A percentile compares a stretch with the other conserved stretches of the same genome.
Conservation (phyloP, 129 eudicot species). For the Chrysanthemum lavandulifolium region DNA sequence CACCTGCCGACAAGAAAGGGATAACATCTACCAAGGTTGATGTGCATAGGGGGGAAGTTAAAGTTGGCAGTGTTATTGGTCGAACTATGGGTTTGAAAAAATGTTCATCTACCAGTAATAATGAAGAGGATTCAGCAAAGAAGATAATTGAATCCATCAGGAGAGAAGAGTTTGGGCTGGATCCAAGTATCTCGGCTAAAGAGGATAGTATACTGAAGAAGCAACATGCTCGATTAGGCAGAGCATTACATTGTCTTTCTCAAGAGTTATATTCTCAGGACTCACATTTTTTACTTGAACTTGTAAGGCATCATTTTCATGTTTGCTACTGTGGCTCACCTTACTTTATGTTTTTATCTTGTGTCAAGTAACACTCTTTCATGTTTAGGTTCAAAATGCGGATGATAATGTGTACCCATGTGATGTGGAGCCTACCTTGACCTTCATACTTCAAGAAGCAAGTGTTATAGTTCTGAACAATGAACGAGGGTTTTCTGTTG, state of each 20-base stretch:
- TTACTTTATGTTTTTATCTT: slow-evolving; percentile 5
- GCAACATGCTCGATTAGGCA: slow-evolving; percentile 93
- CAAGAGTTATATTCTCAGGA: slow-evolving; percentile 92
- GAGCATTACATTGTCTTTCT: slow-evolving; percentile 94
- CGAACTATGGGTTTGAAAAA: slow-evolving; percentile 11
- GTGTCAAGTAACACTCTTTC: background rate
- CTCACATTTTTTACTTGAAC: slow-evolving; percentile 93
- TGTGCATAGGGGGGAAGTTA: slow-evolving; percentile 20
- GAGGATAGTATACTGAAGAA: slow-evolving; percentile 71
- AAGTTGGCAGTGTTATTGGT: slow-evolving; percentile 19
- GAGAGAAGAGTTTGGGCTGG: slow-evolving; percentile 90
- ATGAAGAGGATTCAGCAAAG: slow-evolving; percentile 36
- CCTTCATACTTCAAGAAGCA: slow-evolving; percentile 67
- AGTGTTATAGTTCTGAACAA: slow-evolving; percentile 78
- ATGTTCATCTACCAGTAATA: slow-evolving; percentile 13
- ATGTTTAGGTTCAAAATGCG: slow-evolving; percentile 84
- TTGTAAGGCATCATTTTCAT: slow-evolving; percentile 43
- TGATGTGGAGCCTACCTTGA: slow-evolving; percentile 75
- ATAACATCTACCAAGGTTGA: slow-evolving; percentile 27
- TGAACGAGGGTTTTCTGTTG: slow-evolving; percentile 73
- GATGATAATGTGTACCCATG: slow-evolving; percentile 85
- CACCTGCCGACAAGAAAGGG: slow-evolving; percentile 25
- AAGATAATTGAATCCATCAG: slow-evolving; percentile 70
- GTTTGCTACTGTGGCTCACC: background rate
- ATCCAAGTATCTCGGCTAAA: slow-evolving; percentile 45